Evolutionary conservation across 2,329 filamentous ascomycete species (phyloP), one percentile per base, ranked within the genome.

Genomic region (Cadophora gregata): DNA sequence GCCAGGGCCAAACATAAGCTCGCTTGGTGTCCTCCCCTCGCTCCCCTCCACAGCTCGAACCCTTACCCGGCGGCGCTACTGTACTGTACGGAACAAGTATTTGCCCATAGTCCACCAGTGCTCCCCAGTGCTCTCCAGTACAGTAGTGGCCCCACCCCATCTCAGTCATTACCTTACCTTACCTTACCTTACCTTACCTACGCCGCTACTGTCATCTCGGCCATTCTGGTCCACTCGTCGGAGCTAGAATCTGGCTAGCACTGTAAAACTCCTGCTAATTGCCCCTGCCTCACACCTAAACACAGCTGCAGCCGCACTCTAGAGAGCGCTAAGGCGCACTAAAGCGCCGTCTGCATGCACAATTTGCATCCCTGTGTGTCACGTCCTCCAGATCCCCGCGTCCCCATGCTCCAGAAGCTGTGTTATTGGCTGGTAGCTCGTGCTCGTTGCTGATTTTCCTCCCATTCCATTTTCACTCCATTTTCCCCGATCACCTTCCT

Each of bases 381-480:
- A 42, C 31, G 55, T 58, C 55, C 55, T 58, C 55, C 55, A 58
- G 31, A 58, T 58, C 55, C 55, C 55, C 55, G 55, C 55, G 55
- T 58, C 55, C 55, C 55, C 55, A 58, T 58, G 55, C 31, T 31
- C 31, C 19, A 33, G 53, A 56, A 24, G 53, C 16, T n/a, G 19
- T 56, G 53, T n/a, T 33, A 56, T 56, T 56, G 53, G 53, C 29
- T 36, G 3, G 8, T 56, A 9, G 29, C 31, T 56, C 53, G 53
- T 19, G 29, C 24, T 21, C 55, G 31, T 36, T 58, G 31, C 31
- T 42, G 55, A 58, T 19, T 33, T 56, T 3, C 51, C 27, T 31
- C 16, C 42, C 48, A n/a, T n/a, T n/a, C n/a, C 10, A 25, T 27
- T 27, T 24, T 27, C 48, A 27, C 27, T 27, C 21, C 24, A 16